phyloP scores from a whole-genome alignment of 257 asterid genomes.

The Solanum tarapatanum region DNA sequence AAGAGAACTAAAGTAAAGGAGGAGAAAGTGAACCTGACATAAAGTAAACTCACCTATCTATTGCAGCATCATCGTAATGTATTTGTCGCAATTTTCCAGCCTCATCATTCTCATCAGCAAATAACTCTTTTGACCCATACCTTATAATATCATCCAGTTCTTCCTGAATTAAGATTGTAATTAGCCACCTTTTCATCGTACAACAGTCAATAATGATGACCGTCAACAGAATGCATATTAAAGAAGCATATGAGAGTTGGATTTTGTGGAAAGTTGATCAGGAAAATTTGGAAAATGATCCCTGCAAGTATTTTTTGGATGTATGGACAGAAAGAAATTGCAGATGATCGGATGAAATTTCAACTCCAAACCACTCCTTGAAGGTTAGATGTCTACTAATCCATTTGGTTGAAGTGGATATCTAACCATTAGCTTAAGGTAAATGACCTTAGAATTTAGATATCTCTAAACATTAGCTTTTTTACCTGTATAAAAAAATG shows the following conservation, averaged over 20 bases:
- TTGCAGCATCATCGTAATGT: slow-evolving; percentile 94
- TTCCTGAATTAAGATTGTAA: slow-evolving; percentile 45
- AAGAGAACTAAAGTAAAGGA: background rate
- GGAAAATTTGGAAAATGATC: background rate
- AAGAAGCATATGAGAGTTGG: background rate
- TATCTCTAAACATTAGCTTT: background rate
- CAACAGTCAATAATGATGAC: background rate
- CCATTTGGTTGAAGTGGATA: background rate
- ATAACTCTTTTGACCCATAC: slow-evolving; percentile 92
- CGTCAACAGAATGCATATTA: background rate
- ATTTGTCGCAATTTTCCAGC: slow-evolving; percentile 86
- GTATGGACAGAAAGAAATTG: background rate
- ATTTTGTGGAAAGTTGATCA: background rate
- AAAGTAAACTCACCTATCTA: slow-evolving; percentile 30
- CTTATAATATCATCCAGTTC: slow-evolving; percentile 92
- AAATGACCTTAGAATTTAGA: background rate
- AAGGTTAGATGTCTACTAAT: background rate
- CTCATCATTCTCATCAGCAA: slow-evolving; percentile 93
- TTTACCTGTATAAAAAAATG: background rate
- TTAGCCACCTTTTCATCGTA: background rate
- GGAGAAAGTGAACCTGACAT: background rate
- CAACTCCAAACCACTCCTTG: background rate
- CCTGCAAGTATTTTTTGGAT: background rate
- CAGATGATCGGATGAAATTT: background rate
- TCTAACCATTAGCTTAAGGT: background rate